These are phyloP conservation scores for Trichoderma pleuroti DNA, from an alignment of 2,329 filamentous ascomycete species.

Conservation along the genomic window DNA sequence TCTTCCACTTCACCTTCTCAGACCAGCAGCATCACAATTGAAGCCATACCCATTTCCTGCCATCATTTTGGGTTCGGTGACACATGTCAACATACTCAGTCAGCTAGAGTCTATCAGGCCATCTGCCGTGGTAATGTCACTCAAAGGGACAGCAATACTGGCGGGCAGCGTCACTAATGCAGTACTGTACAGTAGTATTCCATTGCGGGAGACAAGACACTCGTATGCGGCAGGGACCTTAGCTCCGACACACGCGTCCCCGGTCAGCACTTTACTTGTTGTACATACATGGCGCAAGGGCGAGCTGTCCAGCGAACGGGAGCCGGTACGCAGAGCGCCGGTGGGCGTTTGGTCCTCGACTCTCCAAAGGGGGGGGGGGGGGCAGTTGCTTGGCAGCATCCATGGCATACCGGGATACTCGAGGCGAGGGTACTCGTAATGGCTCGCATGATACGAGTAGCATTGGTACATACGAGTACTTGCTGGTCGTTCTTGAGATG, in stretches of 20 bases:
- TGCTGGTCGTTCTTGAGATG: neutral
- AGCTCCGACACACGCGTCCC: constrained; percentile 10
- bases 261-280: constrained; percentile 8
- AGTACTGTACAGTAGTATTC: neutral
- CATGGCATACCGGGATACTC: neutral
- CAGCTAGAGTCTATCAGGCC: neutral
- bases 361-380: neutral
- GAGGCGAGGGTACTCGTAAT: neutral
- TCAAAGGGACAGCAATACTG: neutral
- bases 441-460: neutral
- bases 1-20: neutral
- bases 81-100: neutral
- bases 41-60: neutral
- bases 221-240: neutral
- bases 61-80: neutral
- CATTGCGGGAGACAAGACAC: neutral
- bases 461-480: neutral
- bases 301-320: neutral
- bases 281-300: neutral
- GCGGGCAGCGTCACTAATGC: neutral
- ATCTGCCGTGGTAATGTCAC: neutral
- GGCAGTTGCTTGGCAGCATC: neutral
- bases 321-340: neutral
- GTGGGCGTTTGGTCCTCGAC: neutral
- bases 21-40: neutral